phyloP scores from a whole-genome alignment of 805 yeast species.

The Suhomyces faveliae region DNA sequence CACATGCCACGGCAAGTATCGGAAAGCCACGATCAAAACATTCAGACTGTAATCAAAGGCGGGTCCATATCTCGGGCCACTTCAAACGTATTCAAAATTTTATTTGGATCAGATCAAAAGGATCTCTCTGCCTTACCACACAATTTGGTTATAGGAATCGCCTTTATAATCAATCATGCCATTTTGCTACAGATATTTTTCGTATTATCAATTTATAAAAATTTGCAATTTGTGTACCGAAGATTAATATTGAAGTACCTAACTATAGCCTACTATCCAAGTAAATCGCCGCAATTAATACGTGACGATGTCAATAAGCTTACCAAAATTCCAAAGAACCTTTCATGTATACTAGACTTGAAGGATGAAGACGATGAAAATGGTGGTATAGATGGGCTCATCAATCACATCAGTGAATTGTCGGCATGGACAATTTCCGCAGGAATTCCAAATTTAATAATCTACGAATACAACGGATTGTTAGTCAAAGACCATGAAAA shows the following conservation, averaged over 20 bases:
- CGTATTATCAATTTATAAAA: slow-evolving; percentile 54
- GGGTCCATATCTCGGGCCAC: neutral
- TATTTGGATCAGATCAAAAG: neutral
- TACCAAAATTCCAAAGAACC: slow-evolving; percentile 70
- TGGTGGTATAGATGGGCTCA: slow-evolving; percentile 81
- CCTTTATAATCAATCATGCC: slow-evolving; percentile 28
- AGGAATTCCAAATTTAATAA: slow-evolving; percentile 68
- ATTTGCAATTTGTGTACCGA: slow-evolving; percentile 51
- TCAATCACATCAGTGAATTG: slow-evolving; percentile 73
- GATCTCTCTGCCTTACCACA: neutral
- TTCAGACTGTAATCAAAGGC: neutral
- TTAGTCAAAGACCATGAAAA: slow-evolving; percentile 42
- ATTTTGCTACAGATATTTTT: slow-evolving; percentile 54
- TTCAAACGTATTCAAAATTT: neutral
- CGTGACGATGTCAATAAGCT: slow-evolving; percentile 76
- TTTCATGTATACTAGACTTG: slow-evolving; percentile 73
- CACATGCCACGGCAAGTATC: neutral
- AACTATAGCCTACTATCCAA: slow-evolving; percentile 59
- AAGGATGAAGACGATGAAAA: slow-evolving; percentile 80
- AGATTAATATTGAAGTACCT: slow-evolving; percentile 55
- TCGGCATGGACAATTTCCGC: slow-evolving; percentile 87
- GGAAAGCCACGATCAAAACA: neutral
- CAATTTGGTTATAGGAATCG: neutral
- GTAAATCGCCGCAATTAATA: slow-evolving; percentile 80
- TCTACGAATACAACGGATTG: slow-evolving; percentile 79